These are phyloP conservation scores for Lanmaoa pseudosensibilis DNA, from an alignment of 768 basidiomycete species.

Conservation along the genomic window DNA sequence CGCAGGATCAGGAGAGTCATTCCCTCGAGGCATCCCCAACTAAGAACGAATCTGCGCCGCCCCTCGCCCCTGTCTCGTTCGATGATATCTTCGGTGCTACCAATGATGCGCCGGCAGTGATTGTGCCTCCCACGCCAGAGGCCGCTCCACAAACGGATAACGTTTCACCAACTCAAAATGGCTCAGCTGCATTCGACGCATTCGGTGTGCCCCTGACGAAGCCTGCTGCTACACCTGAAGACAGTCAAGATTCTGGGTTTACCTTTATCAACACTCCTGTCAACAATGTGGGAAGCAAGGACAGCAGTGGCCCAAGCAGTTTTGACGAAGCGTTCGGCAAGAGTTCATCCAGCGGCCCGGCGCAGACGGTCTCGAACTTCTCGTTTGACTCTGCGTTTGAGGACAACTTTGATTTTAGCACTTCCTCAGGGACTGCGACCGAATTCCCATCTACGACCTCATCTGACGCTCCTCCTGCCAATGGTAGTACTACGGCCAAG, in stretches of 20 bases:
- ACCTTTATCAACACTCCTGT: slow-evolving; percentile 17
- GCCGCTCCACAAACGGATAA: slow-evolving; percentile 20
- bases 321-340: slow-evolving; percentile 77
- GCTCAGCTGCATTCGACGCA: slow-evolving; percentile 33
- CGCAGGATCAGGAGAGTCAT: slow-evolving; percentile 22
- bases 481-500: slow-evolving; percentile 22
- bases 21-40: slow-evolving; percentile 13
- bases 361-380: slow-evolving; percentile 40
- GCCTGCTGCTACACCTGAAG: slow-evolving; percentile 17
- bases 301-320: slow-evolving; percentile 44
- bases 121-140: slow-evolving; percentile 17
- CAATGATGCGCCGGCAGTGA: slow-evolving; percentile 22
- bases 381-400: slow-evolving; percentile 68
- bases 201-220: slow-evolving; percentile 39
- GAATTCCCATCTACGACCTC: slow-evolving; percentile 31
- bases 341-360: slow-evolving; percentile 40
- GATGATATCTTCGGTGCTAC: slow-evolving; percentile 56
- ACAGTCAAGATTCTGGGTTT: slow-evolving; percentile 21
- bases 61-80: slow-evolving; percentile 38
- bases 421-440: slow-evolving; percentile 37
- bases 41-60: slow-evolving; percentile 12
- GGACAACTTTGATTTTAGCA: slow-evolving; percentile 63
- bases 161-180: slow-evolving; percentile 15
- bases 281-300: slow-evolving; percentile 13
- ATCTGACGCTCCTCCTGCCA: slow-evolving; percentile 21